Base-by-base conservation (phyloP, 306 rosid species). In the Gleditsia sinensis region DNA sequence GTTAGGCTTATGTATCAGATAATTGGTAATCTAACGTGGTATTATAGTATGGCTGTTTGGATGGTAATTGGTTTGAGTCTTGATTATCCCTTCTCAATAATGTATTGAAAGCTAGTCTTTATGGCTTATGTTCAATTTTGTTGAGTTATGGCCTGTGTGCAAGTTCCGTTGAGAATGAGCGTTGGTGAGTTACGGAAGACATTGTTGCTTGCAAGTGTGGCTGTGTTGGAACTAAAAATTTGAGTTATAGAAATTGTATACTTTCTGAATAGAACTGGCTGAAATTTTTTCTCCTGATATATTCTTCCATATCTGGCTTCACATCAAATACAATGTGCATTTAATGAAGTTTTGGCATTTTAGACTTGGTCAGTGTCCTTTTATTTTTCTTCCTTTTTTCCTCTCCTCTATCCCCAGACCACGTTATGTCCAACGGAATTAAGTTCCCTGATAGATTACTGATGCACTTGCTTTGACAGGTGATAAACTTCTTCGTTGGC, bases 401-500 rank as follows among this genome's bases (percentile, higher is more conserved):
- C 20, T 67, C 59, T 30, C 3, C 19, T 56, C 36, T 59, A 17
- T 72, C 64, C 67, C 17, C 19, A 16, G 40, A 23, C 51, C 40
- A 55, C 6, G 40, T 58, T 63, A 10, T 20, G 17, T 23, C 24
- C 17, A 42, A 12, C 4, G 63, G 65, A 46, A 56, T 9, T 34
- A 13, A 20, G 46, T 49, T 33, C 23, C 7, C 74, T 7, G 7
- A 37, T n/a, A 61, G 28, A 27, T 74, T 73, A 70, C 45, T 72
- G 30, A 58, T 56, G 43, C 53, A 24, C 61, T 67, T 32, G 32
- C 20, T 57, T 42, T 45, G 30, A 84, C 91, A 87, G 91, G 79
- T 82, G 76, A 55, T 87, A 59, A 87, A 87, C 76, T 87, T 87
- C 83, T 80, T 87, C 3, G 89, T 84, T 39, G 89, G 89, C 16